A percentile compares a stretch with the other conserved stretches of the same genome.
Conservation (phyloP, 441 rosid species). For the Populus hybrid region DNA sequence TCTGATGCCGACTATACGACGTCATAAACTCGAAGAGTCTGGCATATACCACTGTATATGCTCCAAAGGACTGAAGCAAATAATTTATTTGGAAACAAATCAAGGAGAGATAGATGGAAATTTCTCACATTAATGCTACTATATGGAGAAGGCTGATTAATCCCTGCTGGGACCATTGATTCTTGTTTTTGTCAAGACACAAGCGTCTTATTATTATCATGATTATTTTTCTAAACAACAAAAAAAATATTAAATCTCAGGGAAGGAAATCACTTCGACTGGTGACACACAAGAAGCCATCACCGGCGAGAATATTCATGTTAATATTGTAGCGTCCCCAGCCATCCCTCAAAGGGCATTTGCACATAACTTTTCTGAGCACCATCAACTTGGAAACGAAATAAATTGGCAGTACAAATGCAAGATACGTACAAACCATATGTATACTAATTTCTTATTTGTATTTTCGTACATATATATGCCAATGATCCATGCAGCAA, state of each 20-base stretch:
- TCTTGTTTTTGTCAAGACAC: neutral
- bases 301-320: too few relatives aligned
- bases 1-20: conserved; percentile 11
- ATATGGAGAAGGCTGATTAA: neutral
- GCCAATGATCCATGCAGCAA: neutral
- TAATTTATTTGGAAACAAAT: too few relatives aligned
- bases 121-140: too few relatives aligned
- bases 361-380: neutral
- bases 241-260: neutral
- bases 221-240: neutral
- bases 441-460: neutral
- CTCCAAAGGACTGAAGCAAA: neutral
- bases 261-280: neutral
- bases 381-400: neutral
- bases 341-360: neutral
- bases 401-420: neutral
- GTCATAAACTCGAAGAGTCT: neutral
- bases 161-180: neutral
- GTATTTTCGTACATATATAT: neutral
- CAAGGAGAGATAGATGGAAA: too few relatives aligned
- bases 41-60: neutral
- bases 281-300: too few relatives aligned
- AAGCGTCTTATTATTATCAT: neutral
- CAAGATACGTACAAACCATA: neutral
- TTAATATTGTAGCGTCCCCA: too few relatives aligned